Conservation (phyloP, 2,329 filamentous ascomycete species). For the Endoconidiophora laricicola region DNA sequence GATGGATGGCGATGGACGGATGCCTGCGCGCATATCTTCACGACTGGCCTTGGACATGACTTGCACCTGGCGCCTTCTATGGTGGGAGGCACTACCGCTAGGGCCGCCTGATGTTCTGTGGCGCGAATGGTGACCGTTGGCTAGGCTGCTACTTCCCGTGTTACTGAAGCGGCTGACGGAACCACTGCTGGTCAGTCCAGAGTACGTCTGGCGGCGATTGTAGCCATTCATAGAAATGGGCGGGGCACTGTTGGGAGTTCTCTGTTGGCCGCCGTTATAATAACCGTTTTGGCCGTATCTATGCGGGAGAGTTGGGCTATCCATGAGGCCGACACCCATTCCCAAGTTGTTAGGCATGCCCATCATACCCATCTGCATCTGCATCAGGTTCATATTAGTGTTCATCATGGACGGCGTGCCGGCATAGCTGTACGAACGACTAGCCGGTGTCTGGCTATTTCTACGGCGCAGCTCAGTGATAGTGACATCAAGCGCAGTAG, state of each 20-base stretch:
- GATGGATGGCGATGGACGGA: neutral
- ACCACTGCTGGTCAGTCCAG: conserved; percentile 6
- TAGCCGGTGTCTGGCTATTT: conserved; percentile 34
- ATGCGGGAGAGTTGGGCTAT: conserved; percentile 17
- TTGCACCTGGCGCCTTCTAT: conserved; percentile 5
- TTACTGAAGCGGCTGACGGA: conserved; percentile 5
- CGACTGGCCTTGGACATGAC: conserved; percentile 11
- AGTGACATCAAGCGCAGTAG: conserved; percentile 22
- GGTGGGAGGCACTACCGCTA: neutral
- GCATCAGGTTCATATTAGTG: conserved; percentile 1
- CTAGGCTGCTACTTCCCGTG: neutral
- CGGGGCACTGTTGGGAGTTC: neutral
- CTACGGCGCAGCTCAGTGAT: conserved; percentile 38
- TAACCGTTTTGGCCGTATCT: neutral
- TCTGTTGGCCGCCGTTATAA: neutral
- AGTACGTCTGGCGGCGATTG: conserved; percentile 5
- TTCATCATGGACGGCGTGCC: conserved; percentile 1
- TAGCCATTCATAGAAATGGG: conserved; percentile 4
- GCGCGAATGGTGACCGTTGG: neutral
- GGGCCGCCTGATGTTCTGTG: neutral
- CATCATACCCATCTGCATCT: conserved; percentile 14
- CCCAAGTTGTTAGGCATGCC: conserved; percentile 14
- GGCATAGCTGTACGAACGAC: conserved; percentile 21
- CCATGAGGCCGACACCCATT: conserved; percentile 19
- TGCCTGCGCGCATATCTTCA: conserved; percentile 9